phyloP scores from a whole-genome alignment of 164 flowering plant species.

The Euptelea pleiosperma region DNA sequence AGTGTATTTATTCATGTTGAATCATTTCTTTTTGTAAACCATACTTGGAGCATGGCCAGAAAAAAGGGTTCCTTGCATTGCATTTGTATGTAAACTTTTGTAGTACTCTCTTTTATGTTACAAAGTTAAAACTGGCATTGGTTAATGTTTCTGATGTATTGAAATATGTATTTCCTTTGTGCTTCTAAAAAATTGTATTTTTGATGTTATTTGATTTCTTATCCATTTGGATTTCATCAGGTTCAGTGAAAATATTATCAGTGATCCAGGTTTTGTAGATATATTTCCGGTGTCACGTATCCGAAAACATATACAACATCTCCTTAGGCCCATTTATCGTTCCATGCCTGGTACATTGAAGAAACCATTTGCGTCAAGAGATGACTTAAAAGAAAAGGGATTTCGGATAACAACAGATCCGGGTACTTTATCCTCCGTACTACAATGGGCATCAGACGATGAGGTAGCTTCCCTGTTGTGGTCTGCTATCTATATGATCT shows the following conservation, averaged over 20 bases:
- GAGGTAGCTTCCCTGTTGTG: conserved; percentile 48
- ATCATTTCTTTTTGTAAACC: no score
- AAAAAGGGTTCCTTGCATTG: no score
- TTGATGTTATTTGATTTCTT: not conserved
- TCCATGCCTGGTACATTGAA: conserved; percentile 25
- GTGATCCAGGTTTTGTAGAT: conserved; percentile 85
- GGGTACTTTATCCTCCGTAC: conserved; percentile 42
- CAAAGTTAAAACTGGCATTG: not conserved
- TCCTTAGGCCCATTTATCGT: conserved; percentile 54
- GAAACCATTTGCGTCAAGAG: conserved; percentile 18
- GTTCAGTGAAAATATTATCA: conserved; percentile 70
- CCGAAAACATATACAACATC: conserved; percentile 62
- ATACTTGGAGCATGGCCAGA: no score
- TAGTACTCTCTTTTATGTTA: not conserved
- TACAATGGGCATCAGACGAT: conserved; percentile 71
- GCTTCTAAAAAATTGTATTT: no score
- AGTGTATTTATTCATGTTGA: no score
- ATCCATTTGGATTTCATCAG: conserved; percentile 34
- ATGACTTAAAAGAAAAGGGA: conserved; percentile 52
- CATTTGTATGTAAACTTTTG: no score
- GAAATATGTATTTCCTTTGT: not conserved
- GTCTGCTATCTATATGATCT: conserved; percentile 5
- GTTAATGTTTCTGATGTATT: not conserved
- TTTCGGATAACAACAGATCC: conserved; percentile 64
- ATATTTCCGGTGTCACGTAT: conserved; percentile 76